Conservation (phyloP, 2,329 filamentous ascomycete genomes). For the Talaromyces rugulosus region DNA sequence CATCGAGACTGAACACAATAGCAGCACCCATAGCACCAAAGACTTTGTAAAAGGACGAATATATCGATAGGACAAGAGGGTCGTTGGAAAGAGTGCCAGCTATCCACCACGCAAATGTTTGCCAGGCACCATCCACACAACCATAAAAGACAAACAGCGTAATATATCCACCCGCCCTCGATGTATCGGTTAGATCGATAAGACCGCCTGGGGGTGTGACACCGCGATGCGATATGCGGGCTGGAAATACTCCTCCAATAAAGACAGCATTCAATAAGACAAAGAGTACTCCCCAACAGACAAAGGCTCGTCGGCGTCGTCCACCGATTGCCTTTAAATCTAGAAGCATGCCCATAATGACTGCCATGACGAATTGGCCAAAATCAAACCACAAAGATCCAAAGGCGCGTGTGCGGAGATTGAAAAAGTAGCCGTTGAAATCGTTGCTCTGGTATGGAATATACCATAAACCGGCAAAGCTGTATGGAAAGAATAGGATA, state of each 20-base stretch:
- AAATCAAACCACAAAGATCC: slow-evolving; percentile 20
- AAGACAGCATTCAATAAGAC: slow-evolving; percentile 19
- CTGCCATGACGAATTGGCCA: slow-evolving; percentile 19
- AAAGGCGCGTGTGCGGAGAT: slow-evolving; percentile 19
- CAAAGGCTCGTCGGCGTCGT: slow-evolving; percentile 18
- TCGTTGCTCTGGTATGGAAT: slow-evolving; percentile 22
- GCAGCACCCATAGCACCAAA: slow-evolving; percentile 19
- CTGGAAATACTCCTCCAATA: slow-evolving; percentile 18
- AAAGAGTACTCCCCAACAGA: slow-evolving; percentile 16
- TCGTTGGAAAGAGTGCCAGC: slow-evolving; percentile 18
- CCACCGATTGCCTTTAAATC: slow-evolving; percentile 16
- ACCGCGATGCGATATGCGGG: slow-evolving; percentile 13
- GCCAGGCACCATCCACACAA: slow-evolving; percentile 16
- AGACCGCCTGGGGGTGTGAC: slow-evolving; percentile 10
- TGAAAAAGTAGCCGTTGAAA: slow-evolving; percentile 19
- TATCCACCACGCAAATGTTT: slow-evolving; percentile 19
- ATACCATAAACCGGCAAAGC: slow-evolving; percentile 20
- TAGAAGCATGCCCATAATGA: slow-evolving; percentile 16
- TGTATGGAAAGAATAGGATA: slow-evolving; percentile 19
- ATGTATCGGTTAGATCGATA: slow-evolving; percentile 12
- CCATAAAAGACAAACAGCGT: slow-evolving; percentile 16
- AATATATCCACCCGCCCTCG: slow-evolving; percentile 14
- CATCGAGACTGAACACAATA: slow-evolving; percentile 19
- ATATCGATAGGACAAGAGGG: slow-evolving; percentile 16
- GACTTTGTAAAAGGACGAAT: slow-evolving; percentile 19